Evolutionary conservation across 805 yeast species (phyloP).

Genomic region (Nakazawaea pomicola): DNA sequence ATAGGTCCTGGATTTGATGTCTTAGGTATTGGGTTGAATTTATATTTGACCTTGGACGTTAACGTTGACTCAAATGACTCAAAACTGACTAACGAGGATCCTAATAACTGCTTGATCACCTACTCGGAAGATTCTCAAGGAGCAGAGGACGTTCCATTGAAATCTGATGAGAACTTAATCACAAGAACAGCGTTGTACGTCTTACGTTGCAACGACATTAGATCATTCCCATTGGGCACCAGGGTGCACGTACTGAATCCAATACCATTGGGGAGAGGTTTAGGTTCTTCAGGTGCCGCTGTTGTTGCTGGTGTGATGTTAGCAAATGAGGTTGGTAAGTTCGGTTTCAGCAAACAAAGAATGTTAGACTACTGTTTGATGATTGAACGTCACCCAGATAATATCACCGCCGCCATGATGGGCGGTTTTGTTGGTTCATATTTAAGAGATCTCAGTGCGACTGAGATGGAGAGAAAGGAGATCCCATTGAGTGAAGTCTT

Average conservation of each 20-base stretch:
- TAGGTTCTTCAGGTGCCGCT: conserved; percentile 98
- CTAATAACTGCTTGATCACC: conserved; percentile 61
- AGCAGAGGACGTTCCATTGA: conserved; percentile 71
- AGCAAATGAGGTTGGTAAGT: conserved; percentile 78
- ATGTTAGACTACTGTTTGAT: conserved; percentile 91
- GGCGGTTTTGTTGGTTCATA: conserved; percentile 98
- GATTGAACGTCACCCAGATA: conserved; percentile 98
- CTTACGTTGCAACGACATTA: conserved; percentile 73
- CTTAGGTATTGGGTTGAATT: conserved; percentile 80
- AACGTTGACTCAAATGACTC: conserved; percentile 47
- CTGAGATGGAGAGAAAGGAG: conserved; percentile 70
- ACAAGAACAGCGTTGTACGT: conserved; percentile 93
- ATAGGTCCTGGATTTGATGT: conserved; percentile 99
- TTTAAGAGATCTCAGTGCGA: conserved; percentile 69
- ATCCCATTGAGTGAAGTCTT: conserved; percentile 83
- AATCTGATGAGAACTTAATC: conserved; percentile 75
- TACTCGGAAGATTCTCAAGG: conserved; percentile 76
- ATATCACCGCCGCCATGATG: conserved; percentile 97
- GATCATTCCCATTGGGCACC: conserved; percentile 81
- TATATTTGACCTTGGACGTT: conserved; percentile 69
- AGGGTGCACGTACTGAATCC: conserved; percentile 78
- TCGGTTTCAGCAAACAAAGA: conserved; percentile 70
- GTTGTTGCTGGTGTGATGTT: conserved; percentile 94
- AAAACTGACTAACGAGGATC: conserved; percentile 45
- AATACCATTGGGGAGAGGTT: conserved; percentile 93